Conservation (phyloP, 2,329 filamentous ascomycete species). For the Cytospora leucostoma region DNA sequence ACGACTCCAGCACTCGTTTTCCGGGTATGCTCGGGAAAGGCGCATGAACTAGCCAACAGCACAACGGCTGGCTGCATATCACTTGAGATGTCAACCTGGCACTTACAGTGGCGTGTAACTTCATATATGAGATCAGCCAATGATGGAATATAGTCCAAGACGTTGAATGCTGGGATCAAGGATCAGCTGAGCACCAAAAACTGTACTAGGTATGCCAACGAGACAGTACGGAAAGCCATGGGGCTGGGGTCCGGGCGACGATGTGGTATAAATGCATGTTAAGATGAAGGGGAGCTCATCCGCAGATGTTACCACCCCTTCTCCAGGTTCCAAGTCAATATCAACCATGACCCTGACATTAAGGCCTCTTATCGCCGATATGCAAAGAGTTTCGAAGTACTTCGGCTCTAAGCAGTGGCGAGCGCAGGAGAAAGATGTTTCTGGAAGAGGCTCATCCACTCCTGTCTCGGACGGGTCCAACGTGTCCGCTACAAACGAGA, state of each 20-base stretch:
- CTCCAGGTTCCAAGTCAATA: background rate
- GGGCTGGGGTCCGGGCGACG: background rate
- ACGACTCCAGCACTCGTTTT: background rate
- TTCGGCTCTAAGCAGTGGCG: background rate
- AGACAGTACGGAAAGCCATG: background rate
- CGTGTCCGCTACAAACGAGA: background rate
- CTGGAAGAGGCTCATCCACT: background rate
- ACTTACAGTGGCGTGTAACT: background rate
- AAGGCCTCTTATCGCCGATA: background rate
- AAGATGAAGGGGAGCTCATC: background rate
- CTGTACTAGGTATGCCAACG: background rate
- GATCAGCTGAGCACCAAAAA: background rate
- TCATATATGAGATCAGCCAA: background rate
- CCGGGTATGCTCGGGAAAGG: background rate
- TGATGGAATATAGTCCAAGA: background rate
- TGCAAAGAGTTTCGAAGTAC: background rate
- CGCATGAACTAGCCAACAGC: constrained; percentile 7
- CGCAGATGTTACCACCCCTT: background rate
- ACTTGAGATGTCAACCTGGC: constrained; percentile 6
- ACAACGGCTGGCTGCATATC: constrained; percentile 3
- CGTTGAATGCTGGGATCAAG: background rate
- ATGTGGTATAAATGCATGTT: background rate
- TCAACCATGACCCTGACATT: background rate
- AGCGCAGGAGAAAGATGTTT: background rate
- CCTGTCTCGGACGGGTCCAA: background rate